These are phyloP conservation scores for Globisporangium spiculum DNA, from an alignment of 352 stramenopile species.

Conservation along the genomic window DNA sequence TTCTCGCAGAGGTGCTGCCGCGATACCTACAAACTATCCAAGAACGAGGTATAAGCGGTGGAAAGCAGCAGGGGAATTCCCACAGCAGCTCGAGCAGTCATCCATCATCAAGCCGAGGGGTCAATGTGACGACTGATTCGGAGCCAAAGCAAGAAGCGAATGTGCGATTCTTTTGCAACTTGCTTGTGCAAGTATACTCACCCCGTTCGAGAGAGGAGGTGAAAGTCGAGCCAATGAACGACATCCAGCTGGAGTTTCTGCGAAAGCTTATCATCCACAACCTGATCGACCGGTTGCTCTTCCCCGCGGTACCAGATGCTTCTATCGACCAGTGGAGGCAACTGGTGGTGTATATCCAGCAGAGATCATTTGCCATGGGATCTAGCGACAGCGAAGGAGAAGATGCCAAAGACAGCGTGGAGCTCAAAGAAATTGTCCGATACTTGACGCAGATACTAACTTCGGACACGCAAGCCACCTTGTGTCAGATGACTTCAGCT, in stretches of 20 bases:
- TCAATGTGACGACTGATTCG: constrained; percentile 20
- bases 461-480: constrained; percentile 17
- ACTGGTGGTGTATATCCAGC: constrained; percentile 65
- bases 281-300: constrained; percentile 65
- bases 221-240: constrained; percentile 33
- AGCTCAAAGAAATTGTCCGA: constrained; percentile 61
- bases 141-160: constrained; percentile 41
- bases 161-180: constrained; percentile 73
- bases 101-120: constrained; percentile 16
- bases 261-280: constrained; percentile 61
- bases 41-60: constrained; percentile 16
- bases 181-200: constrained; percentile 69
- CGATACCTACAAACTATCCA: constrained; percentile 58
- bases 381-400: constrained; percentile 14
- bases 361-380: constrained; percentile 29
- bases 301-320: constrained; percentile 32
- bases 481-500: constrained; percentile 11
- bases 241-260: constrained; percentile 32
- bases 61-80: not conserved
- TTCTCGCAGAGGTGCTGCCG: constrained; percentile 58
- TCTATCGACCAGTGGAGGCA: constrained; percentile 57
- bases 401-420: constrained; percentile 23
- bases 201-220: constrained; percentile 17
- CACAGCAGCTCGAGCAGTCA: constrained; percentile 15
- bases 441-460: constrained; percentile 55